phyloP scores from a whole-genome alignment of 768 basidiomycete species.

The Mycena rebaudengoi region DNA sequence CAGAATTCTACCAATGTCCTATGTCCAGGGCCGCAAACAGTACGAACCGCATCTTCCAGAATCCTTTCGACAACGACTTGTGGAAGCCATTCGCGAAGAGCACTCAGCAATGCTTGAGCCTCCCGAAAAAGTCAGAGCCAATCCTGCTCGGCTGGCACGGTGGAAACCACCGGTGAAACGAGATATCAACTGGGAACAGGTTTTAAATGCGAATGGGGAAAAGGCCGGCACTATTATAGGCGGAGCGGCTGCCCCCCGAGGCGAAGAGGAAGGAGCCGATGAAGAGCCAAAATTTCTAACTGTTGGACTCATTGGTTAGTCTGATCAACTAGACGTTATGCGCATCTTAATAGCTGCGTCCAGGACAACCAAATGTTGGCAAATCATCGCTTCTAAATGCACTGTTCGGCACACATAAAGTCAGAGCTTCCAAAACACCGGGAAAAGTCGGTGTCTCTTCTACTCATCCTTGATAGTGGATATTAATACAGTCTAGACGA shows the following conservation, averaged over 20 bases:
- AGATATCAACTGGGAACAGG: slow-evolving; percentile 78
- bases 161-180: slow-evolving; percentile 76
- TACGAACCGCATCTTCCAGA: slow-evolving; percentile 76
- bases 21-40: slow-evolving; percentile 45
- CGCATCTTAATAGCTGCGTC: not conserved
- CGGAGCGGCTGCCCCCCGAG: slow-evolving; percentile 48
- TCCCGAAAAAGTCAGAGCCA: slow-evolving; percentile 62
- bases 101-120: slow-evolving; percentile 76
- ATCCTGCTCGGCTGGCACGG: slow-evolving; percentile 54
- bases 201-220: slow-evolving; percentile 54
- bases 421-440: slow-evolving; percentile 85
- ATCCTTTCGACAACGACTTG: slow-evolving; percentile 67
- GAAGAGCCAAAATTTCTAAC: slow-evolving; percentile 71
- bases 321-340: not conserved
- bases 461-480: not conserved
- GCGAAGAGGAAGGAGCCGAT: slow-evolving; percentile 34
- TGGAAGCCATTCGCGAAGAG: slow-evolving; percentile 68
- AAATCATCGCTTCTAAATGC: slow-evolving; percentile 92
- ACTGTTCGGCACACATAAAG: slow-evolving; percentile 80
- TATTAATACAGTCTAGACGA: slow-evolving; percentile 62
- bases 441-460: slow-evolving; percentile 67
- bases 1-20: not conserved
- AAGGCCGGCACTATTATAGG: slow-evolving; percentile 56
- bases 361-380: slow-evolving; percentile 95
- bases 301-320: slow-evolving; percentile 79